These are phyloP conservation scores for Rhododendron henanense DNA, from an alignment of 148 eudicot species.

Conservation along the genomic window DNA sequence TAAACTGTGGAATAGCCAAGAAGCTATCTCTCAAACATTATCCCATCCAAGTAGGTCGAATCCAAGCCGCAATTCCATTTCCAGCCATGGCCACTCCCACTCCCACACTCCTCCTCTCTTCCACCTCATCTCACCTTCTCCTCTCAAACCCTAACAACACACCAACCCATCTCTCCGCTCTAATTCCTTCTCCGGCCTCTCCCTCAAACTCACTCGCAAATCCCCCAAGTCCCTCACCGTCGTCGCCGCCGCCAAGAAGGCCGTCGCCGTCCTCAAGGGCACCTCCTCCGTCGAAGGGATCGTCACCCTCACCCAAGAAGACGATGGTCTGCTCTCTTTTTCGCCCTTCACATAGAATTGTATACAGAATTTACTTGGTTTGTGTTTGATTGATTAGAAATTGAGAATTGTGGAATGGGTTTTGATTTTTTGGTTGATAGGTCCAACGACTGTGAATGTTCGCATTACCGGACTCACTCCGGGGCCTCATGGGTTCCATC, in stretches of 20 bases:
- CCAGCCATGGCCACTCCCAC: conserved; percentile 57
- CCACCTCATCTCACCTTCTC: conserved; percentile 23
- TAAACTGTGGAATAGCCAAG: background rate
- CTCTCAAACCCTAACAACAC: conserved; percentile 14
- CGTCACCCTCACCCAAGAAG: conserved; percentile 73
- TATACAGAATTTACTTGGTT: background rate
- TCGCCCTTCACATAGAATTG: background rate
- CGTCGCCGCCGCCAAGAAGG: conserved; percentile 35
- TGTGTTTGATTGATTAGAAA: background rate
- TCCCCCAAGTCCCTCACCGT: conserved; percentile 49
- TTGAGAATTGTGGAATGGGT: conserved; percentile 22
- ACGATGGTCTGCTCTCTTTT: conserved; percentile 34
- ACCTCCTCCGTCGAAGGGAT: conserved; percentile 77
- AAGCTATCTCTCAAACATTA: background rate
- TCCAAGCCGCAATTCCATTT: conserved; percentile 21
- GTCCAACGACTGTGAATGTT: conserved; percentile 88
- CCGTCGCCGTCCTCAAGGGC: conserved; percentile 87
- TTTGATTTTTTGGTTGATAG: conserved; percentile 18
- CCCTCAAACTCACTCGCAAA: conserved; percentile 35
- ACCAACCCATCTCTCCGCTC: conserved; percentile 27
- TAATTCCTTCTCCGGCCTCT: conserved; percentile 43
- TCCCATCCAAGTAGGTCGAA: background rate
- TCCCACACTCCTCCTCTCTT: conserved; percentile 17
- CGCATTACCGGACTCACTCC: conserved; percentile 16
- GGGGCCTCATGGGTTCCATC: conserved; percentile 1